Evolutionary conservation across 371 early-diverging fungal species (phyloP), one percentile per base, ranked within the genome.

Genomic region (Mortierella sp.): DNA sequence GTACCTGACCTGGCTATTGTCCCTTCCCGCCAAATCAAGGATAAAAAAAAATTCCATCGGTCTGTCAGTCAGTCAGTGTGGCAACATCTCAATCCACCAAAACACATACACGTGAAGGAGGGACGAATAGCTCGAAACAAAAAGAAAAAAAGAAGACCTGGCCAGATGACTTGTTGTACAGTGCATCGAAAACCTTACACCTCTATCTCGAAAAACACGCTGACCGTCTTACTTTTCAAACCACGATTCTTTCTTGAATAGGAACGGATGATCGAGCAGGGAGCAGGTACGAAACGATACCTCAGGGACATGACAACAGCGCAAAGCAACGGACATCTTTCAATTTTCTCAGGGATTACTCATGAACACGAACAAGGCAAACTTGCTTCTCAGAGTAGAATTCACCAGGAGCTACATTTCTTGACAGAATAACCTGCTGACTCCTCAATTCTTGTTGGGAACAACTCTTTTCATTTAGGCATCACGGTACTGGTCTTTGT

Each of bases 201-300:
- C 43, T 35, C 56, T 70, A 16, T 11, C 48, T 27, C 8, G 11
- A n/a, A 75, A 56, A 41, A 41, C 41, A 41, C 41, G 41, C 71
- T 44, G 58, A 76, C 44, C 48, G 11, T 41, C 24, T 54, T 54
- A 44, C 32, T 71, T 43, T 48, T 56, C 21, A 60, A 14, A 7
- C 35, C 71, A 48, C 27, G 18, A 48, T 56, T 56, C 29, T n/a
- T 56, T 10, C 43, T 60, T 16, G 18, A 24, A 72, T 71, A 85
- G 85, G 85, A 85, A 60, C 71, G 82, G 55, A 81, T 78, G 82
- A 79, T 85, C 27, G 85, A 85, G 29, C 85, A 81, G 72, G 85
- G 85, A 72, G 85, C 85, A 76, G 85, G 85, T 85, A 83, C 65
- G 43, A 10, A 27, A 27, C 51, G 8, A 75, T n/a, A 27, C 2